Evolutionary conservation across 2,329 filamentous ascomycete genomes (phyloP).

Genomic region (Pyrenophora teres): DNA sequence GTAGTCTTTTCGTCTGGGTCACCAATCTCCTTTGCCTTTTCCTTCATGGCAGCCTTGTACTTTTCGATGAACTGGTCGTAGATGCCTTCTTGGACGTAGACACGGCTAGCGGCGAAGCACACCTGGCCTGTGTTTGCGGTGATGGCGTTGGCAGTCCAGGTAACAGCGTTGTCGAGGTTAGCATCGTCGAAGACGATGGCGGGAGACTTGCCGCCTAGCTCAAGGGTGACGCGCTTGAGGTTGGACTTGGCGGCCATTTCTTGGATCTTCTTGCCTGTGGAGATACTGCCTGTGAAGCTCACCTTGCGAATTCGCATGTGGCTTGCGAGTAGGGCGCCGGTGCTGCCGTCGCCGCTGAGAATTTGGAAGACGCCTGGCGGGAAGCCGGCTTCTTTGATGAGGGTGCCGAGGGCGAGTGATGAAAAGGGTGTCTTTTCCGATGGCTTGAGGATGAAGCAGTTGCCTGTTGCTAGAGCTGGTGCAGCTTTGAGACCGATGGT

Average conservation of each 20-base stretch:
- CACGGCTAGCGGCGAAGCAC: constrained; percentile 45
- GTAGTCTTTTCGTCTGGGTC: constrained; percentile 37
- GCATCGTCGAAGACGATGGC: constrained; percentile 53
- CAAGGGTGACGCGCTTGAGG: constrained; percentile 51
- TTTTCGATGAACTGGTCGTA: constrained; percentile 45
- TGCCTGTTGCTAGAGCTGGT: constrained; percentile 44
- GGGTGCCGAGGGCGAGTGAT: constrained; percentile 37
- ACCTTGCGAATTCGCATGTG: constrained; percentile 50
- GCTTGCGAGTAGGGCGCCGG: constrained; percentile 45
- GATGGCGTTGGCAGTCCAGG: constrained; percentile 43
- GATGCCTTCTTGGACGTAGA: constrained; percentile 49
- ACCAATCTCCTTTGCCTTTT: constrained; percentile 37
- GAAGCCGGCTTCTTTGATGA: constrained; percentile 46
- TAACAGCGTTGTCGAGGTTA: constrained; percentile 50
- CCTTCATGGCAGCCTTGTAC: constrained; percentile 42
- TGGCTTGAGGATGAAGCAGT: constrained; percentile 46
- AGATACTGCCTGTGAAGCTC: constrained; percentile 50
- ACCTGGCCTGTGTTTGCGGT: constrained; percentile 47
- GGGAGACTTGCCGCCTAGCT: constrained; percentile 53
- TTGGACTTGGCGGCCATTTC: constrained; percentile 50
- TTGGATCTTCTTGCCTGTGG: constrained; percentile 48
- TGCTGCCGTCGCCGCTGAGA: constrained; percentile 45
- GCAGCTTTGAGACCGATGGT: constrained; percentile 47
- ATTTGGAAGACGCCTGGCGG: constrained; percentile 51
- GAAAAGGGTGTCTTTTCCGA: constrained; percentile 46